Conservation (phyloP, 805 yeast genomes). For the Hemisphaericaspora nanyangensis region DNA sequence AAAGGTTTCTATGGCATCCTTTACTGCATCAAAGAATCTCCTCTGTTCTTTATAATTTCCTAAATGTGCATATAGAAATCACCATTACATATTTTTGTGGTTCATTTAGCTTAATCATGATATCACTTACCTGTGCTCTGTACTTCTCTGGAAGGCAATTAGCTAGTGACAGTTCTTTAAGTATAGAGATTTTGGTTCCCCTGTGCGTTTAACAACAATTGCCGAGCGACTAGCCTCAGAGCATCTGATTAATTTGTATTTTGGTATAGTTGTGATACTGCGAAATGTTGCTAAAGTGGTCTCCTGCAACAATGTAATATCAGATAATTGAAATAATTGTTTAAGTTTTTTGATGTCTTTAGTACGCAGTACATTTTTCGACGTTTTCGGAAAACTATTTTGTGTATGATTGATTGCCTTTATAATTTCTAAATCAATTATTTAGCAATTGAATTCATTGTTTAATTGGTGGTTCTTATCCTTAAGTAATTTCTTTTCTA, state of each 20-base stretch:
- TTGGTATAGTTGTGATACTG: too few species aligned
- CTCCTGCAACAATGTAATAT: background rate
- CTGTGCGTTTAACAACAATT: too few species aligned
- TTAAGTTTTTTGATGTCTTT: background rate
- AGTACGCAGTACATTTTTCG: background rate
- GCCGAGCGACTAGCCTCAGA: too few species aligned
- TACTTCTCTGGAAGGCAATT: background rate
- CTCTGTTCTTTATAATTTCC: background rate
- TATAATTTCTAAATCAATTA: too few species aligned
- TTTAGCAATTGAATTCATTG: too few species aligned
- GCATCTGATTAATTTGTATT: too few species aligned
- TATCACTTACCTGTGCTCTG: background rate
- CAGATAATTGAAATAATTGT: background rate
- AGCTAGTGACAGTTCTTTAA: too few species aligned
- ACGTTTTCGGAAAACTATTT: background rate
- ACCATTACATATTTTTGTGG: background rate
- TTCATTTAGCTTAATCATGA: background rate
- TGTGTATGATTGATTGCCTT: background rate
- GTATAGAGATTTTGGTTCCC: too few species aligned
- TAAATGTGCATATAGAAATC: background rate
- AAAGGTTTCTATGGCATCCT: background rate
- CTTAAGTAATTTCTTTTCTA: too few species aligned
- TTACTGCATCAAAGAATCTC: background rate
- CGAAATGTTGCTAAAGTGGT: too few species aligned
- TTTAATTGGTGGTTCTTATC: too few species aligned